Conservation (phyloP, 73 alveolate species). For the Uronychia setigera region DNA sequence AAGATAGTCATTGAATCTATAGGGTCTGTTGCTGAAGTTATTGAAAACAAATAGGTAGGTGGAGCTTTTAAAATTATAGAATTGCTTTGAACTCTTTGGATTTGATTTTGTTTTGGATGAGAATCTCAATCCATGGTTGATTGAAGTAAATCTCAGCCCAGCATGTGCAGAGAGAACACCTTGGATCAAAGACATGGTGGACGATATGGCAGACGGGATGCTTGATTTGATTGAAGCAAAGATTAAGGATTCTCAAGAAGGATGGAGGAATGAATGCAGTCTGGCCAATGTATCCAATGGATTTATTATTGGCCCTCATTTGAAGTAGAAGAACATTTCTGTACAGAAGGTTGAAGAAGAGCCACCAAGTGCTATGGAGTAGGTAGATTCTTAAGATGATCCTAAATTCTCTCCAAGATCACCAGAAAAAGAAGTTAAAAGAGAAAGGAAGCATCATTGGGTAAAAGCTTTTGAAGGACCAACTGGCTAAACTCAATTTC, state of each 20-base stretch:
- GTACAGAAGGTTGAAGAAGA: conserved; percentile 9
- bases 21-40: conserved; percentile 12
- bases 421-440: too few relatives aligned
- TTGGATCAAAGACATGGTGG: conserved; percentile 80
- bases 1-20: conserved; percentile 66
- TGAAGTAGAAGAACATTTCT: conserved; percentile 37
- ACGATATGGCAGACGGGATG: conserved; percentile 54
- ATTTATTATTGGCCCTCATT: not conserved
- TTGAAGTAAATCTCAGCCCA: conserved; percentile 86
- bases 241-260: conserved; percentile 13
- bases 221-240: conserved; percentile 27
- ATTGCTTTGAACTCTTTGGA: conserved; percentile 94
- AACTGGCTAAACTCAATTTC: not conserved
- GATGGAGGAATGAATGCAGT: not conserved
- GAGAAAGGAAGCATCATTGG: conserved; percentile 19
- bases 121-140: conserved; percentile 80
- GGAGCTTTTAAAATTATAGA: conserved; percentile 33
- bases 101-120: conserved; percentile 90
- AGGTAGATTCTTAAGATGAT: too few relatives aligned
- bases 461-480: not conserved
- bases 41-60: not conserved
- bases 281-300: not conserved
- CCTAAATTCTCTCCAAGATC: too few relatives aligned
- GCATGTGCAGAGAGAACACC: conserved; percentile 85
- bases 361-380: too few relatives aligned